Percentiles rank a stretch among this genome's conserved stretches.
These are phyloP conservation scores for Amanita exitialis DNA, from an alignment of 768 basidiomycete species.

Conservation along the genomic window DNA sequence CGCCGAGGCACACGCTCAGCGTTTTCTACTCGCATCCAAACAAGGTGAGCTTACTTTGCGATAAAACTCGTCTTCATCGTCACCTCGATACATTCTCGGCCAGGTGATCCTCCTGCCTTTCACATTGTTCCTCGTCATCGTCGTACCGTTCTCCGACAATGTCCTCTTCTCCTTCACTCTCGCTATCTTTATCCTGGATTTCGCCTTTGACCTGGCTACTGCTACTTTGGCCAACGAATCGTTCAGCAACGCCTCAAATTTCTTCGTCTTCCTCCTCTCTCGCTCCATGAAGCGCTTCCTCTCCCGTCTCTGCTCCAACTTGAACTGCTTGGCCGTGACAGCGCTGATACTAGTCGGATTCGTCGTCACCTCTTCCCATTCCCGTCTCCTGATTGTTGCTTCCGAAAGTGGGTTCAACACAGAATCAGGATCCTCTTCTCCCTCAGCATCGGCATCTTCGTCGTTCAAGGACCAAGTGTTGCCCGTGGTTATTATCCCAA, in stretches of 20 bases:
- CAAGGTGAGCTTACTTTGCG: conserved; percentile 17
- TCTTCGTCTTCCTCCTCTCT: not conserved
- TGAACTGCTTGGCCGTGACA: not conserved
- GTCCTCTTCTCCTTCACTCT: conserved; percentile 4
- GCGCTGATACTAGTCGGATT: not conserved
- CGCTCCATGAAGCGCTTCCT: not conserved
- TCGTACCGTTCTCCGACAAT: not conserved
- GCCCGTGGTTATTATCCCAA: not conserved
- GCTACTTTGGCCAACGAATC: not conserved
- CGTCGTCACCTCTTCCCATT: not conserved
- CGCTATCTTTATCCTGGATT: not conserved
- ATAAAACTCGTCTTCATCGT: conserved; percentile 17
- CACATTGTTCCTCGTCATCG: not conserved
- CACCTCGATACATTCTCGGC: conserved; percentile 15
- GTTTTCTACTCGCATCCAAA: not conserved
- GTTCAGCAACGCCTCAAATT: not conserved
- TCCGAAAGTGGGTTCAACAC: not conserved
- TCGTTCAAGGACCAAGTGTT: not conserved
- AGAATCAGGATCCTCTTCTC: too few species aligned
- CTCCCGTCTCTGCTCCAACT: not conserved
- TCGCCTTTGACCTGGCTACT: not conserved
- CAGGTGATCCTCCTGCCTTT: conserved; percentile 14
- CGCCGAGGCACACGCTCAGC: not conserved
- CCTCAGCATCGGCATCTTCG: too few species aligned
- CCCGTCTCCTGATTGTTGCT: not conserved